A percentile compares a stretch with the other conserved stretches of the same genome.
These are phyloP conservation scores for Paxillus rubicundulus DNA, from an alignment of 768 basidiomycete species.

Conservation along the genomic window DNA sequence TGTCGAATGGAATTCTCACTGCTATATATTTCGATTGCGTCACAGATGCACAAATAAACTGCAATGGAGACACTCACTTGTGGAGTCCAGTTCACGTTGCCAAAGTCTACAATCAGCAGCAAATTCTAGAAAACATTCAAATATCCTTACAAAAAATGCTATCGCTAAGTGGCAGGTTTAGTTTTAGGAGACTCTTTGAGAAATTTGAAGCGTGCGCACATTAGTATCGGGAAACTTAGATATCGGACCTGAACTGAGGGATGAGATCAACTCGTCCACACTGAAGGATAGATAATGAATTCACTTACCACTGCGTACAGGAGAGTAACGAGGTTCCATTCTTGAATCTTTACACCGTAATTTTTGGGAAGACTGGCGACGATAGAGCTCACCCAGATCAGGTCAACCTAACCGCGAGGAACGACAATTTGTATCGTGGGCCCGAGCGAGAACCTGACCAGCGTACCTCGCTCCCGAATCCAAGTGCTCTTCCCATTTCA, in stretches of 20 bases:
- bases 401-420: conserved; percentile 9
- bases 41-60: not conserved
- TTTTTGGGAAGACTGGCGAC: not conserved
- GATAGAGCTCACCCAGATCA: conserved; percentile 17
- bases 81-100: conserved; percentile 6
- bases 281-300: too few species aligned
- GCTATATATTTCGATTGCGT: conserved; percentile 4
- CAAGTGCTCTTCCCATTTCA: conserved; percentile 1
- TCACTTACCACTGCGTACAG: conserved; percentile 13
- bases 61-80: conserved; percentile 3
- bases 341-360: conserved; percentile 8
- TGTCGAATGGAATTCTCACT: conserved; percentile 5
- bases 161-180: conserved; percentile 4
- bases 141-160: conserved; percentile 10
- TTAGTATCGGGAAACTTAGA: conserved; percentile 10
- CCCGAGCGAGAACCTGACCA: not conserved
- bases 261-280: not conserved
- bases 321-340: conserved; percentile 17
- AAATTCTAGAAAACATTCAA: not conserved
- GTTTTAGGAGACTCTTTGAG: not conserved
- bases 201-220: conserved; percentile 2
- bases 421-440: not conserved
- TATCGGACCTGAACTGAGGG: conserved; percentile 9
- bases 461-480: conserved; percentile 12
- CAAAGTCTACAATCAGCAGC: conserved; percentile 5